Evolutionary conservation across 805 yeast species (phyloP).

Genomic region (Candida endomychidarum): DNA sequence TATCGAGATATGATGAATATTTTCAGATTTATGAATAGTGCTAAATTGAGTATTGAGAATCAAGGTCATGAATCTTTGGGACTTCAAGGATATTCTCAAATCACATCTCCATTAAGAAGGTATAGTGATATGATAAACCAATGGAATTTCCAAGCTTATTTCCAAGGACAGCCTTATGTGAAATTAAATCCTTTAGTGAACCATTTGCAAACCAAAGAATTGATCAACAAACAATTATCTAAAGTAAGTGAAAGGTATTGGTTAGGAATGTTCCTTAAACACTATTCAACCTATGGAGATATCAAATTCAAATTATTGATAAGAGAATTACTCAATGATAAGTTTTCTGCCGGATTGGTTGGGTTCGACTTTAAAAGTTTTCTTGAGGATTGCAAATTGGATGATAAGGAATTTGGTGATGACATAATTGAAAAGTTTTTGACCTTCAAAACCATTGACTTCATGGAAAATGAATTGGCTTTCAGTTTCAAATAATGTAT

Average conservation of each 20-base stretch:
- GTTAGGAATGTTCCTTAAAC: slow-evolving; percentile 35
- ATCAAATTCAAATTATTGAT: slow-evolving; percentile 25
- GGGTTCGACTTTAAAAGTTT: slow-evolving; percentile 17
- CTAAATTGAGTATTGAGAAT: slow-evolving; percentile 49
- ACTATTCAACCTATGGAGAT: slow-evolving; percentile 18
- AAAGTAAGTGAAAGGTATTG: slow-evolving; percentile 31
- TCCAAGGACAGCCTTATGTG: slow-evolving; percentile 10
- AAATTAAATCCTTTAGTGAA: slow-evolving; percentile 21
- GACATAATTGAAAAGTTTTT: slow-evolving; percentile 10
- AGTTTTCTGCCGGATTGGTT: slow-evolving; percentile 7
- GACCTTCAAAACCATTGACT: slow-evolving; percentile 29
- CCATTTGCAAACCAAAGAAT: slow-evolving; percentile 34
- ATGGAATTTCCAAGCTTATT: slow-evolving; percentile 53
- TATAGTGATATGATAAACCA: slow-evolving; percentile 80
- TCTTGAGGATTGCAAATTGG: slow-evolving; percentile 17
- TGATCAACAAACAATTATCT: slow-evolving; percentile 25
- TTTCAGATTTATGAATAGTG: slow-evolving; percentile 49
- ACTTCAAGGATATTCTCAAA: slow-evolving; percentile 59
- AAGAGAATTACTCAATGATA: slow-evolving; percentile 6
- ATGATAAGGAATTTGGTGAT: slow-evolving; percentile 15
- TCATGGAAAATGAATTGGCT: slow-evolving; percentile 34
- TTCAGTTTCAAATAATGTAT: slow-evolving; percentile 15
- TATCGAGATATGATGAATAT: slow-evolving; percentile 42
- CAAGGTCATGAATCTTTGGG: slow-evolving; percentile 63
- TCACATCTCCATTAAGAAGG: slow-evolving; percentile 88